A percentile compares a stretch with the other conserved stretches of the same genome.
Conservation (phyloP, 2,329 filamentous ascomycete genomes). For the Monilinia polystroma region DNA sequence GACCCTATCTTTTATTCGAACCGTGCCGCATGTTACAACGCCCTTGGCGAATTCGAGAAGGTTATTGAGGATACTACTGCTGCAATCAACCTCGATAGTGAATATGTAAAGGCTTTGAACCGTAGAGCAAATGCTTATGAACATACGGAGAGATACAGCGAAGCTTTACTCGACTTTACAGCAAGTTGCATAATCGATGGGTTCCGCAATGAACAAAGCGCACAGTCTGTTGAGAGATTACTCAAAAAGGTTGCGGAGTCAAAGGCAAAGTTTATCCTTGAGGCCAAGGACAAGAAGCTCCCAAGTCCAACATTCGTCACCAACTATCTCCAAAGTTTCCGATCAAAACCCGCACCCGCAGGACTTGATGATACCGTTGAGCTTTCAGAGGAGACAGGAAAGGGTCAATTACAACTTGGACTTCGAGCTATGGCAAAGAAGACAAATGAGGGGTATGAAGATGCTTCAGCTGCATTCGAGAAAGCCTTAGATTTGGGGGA, state of each 20-base stretch:
- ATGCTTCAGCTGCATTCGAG: slow-evolving; percentile 82
- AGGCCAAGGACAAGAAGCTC: slow-evolving; percentile 75
- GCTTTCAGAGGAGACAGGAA: slow-evolving; percentile 72
- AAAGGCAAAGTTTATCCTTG: slow-evolving; percentile 87
- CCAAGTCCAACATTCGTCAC: slow-evolving; percentile 96
- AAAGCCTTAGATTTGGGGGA: slow-evolving; percentile 80
- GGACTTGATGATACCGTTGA: slow-evolving; percentile 83
- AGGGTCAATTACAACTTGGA: slow-evolving; percentile 82
- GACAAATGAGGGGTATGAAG: slow-evolving; percentile 87
- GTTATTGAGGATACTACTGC: slow-evolving; percentile 96
- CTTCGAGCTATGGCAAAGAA: slow-evolving; percentile 78
- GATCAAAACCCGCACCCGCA: slow-evolving; percentile 72
- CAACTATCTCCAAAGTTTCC: slow-evolving; percentile 99
- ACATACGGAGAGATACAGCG: slow-evolving; percentile 84
- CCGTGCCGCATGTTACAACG: slow-evolving; percentile 95
- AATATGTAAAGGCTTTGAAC: slow-evolving; percentile 98
- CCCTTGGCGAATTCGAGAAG: slow-evolving; percentile 88
- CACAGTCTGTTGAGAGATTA: slow-evolving; percentile 85
- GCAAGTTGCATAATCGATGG: slow-evolving; percentile 98
- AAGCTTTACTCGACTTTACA: slow-evolving; percentile 95
- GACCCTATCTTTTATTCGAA: slow-evolving; percentile 99
- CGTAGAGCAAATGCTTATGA: slow-evolving; percentile 95
- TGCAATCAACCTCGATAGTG: slow-evolving; percentile 86
- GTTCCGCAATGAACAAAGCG: slow-evolving; percentile 88
- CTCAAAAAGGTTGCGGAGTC: slow-evolving; percentile 96